These are phyloP conservation scores for Scutellaria galericulata DNA, from an alignment of 257 asterid genomes.

Conservation along the genomic window DNA sequence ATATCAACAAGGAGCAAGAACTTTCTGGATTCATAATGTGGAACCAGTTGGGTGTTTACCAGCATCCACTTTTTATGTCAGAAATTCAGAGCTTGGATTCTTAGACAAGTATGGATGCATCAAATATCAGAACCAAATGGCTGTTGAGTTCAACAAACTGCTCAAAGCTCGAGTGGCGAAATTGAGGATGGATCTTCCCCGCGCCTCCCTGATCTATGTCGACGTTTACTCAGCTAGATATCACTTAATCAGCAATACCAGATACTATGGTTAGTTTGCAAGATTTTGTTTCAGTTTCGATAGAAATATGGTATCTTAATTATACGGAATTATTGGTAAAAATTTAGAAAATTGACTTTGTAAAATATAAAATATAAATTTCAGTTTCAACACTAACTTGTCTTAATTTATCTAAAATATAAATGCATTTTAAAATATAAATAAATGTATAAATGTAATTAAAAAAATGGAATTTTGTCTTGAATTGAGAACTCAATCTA, in stretches of 20 bases:
- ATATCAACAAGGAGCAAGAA: constrained; percentile 51
- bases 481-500: too few species aligned
- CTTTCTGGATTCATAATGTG: constrained; percentile 62
- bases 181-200: constrained; percentile 45
- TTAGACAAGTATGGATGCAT: constrained; percentile 53
- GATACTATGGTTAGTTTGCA: constrained; percentile 41
- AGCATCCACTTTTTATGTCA: constrained; percentile 27
- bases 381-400: too few species aligned
- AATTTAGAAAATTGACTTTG: too few species aligned
- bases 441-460: too few species aligned
- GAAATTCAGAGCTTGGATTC: constrained; percentile 35
- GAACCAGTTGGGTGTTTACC: constrained; percentile 68
- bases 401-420: too few species aligned
- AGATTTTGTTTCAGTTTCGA: not conserved
- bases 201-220: constrained; percentile 46
- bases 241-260: constrained; percentile 49
- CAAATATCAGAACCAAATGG: constrained; percentile 41
- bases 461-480: too few species aligned
- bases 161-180: constrained; percentile 41
- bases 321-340: too few species aligned
- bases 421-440: too few species aligned
- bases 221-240: constrained; percentile 58
- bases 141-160: constrained; percentile 46
- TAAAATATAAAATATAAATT: too few species aligned
- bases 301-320: too few species aligned